Evolutionary conservation across 2,329 filamentous ascomycete genomes (phyloP), one percentile per base, ranked within the genome.

Genomic region (Didymella keratinophila): DNA sequence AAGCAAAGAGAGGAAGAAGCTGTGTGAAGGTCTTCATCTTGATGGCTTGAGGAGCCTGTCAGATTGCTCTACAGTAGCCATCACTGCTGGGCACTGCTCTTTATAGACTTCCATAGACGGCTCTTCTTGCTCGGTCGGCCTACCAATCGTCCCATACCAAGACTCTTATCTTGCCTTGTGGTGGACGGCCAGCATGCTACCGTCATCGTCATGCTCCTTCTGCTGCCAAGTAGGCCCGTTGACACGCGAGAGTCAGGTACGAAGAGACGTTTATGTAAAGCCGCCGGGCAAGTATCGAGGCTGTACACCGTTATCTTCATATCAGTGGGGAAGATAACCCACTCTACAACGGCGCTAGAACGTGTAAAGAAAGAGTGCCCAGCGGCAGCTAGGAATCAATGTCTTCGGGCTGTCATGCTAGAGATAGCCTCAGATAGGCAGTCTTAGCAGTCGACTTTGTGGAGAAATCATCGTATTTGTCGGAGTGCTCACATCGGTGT

Each of bases 11-110:
- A 23, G 64, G 55, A 1, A 74, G 55, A 41, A 70, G 52, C 44
- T 65, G 62, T 25, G 53, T 30, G 18, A 62, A 52, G 43, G 62
- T 34, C 61, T 60, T 68, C 71, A 74, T 74, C 46, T 63, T 69
- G 45, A 27, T 25, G 11, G 12, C 16, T 30, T 30, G 27, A 25
- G n/a, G 7, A 21, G 20, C 47, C 37, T 23, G 27, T 23, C 21
- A 27, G 12, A 20, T 12, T 42, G 51, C 20, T 37, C 16, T 52
- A 16, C 18, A 25, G n/a, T 6, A 3, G 34, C 8, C 28, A 27
- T 44, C 14, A 27, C 11, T 21, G 10, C 25, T 8, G 5, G 18
- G n/a, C n/a, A 42, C 21, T 39, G 56, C 44, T 34, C 32, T 58
- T 52, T 58, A 54, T 58, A 53, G 28, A 41, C 18, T 21, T 3